phyloP scores from a whole-genome alignment of 495 filamentous ascomycete species.

The Lichenothelia convexa region DNA sequence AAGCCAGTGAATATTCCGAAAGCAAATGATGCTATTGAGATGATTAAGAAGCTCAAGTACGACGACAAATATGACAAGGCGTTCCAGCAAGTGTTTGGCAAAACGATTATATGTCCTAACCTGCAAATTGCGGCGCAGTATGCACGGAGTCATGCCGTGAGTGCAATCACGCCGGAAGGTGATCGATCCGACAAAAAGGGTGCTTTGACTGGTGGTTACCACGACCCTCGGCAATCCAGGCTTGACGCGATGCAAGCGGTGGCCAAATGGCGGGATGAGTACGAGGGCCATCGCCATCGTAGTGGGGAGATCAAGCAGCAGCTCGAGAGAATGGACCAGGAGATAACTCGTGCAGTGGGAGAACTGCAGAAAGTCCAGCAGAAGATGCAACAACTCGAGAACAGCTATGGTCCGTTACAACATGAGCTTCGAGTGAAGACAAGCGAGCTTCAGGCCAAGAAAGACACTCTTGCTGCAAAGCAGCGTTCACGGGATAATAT shows the following conservation, averaged over 20 bases:
- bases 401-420: constrained; percentile 62
- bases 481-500: constrained; percentile 49
- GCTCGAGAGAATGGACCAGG: constrained; percentile 63
- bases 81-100: constrained; percentile 86
- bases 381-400: constrained; percentile 54
- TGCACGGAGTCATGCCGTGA: constrained; percentile 73
- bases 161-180: constrained; percentile 83
- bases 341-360: constrained; percentile 63
- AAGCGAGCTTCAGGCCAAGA: constrained; percentile 51
- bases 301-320: constrained; percentile 40
- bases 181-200: constrained; percentile 88
- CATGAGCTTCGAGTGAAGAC: constrained; percentile 54
- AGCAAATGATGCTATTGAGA: constrained; percentile 67
- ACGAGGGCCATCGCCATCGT: constrained; percentile 43
- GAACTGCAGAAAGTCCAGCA: constrained; percentile 73
- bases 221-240: constrained; percentile 65
- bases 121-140: constrained; percentile 73
- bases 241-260: constrained; percentile 67
- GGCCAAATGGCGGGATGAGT: constrained; percentile 53
- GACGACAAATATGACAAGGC: constrained; percentile 63
- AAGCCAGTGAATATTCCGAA: constrained; percentile 57
- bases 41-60: constrained; percentile 72
- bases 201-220: constrained; percentile 82
- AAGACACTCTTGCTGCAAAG: constrained; percentile 57
- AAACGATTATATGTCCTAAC: constrained; percentile 84